These are phyloP conservation scores for Aspergillus felis DNA, from an alignment of 2,329 filamentous ascomycete species.

Conservation along the genomic window DNA sequence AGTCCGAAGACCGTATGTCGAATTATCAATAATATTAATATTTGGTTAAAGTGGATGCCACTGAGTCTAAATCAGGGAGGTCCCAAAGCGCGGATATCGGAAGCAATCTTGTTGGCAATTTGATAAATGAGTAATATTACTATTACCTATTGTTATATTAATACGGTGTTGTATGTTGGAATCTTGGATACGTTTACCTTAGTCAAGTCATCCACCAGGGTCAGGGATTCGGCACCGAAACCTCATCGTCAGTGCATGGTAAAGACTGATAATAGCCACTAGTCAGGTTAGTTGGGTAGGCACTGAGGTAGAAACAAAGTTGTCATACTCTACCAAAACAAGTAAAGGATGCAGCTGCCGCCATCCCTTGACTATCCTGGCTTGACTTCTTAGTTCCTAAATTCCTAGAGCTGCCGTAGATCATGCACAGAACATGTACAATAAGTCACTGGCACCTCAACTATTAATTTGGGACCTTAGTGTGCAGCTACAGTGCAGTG, in stretches of 20 bases:
- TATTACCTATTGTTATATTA: not conserved
- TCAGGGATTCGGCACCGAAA: not conserved
- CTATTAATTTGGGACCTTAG: not conserved
- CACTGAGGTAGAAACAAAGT: not conserved
- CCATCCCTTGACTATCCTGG: not conserved
- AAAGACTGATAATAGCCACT: not conserved
- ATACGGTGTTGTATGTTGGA: not conserved
- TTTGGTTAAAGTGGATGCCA: not conserved
- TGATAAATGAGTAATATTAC: not conserved
- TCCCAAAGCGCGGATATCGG: not conserved
- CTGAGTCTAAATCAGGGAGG: not conserved
- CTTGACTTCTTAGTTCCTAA: slow-evolving; percentile 1
- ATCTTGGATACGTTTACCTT: not conserved
- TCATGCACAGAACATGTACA: slow-evolving; percentile 36
- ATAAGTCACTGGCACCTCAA: not conserved
- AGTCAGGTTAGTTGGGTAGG: not conserved
- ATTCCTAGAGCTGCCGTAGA: slow-evolving; percentile 32
- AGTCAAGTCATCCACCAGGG: not conserved
- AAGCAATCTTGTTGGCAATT: not conserved
- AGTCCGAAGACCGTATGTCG: not conserved
- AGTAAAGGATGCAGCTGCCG: not conserved
- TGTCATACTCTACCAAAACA: not conserved
- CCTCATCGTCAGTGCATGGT: not conserved
- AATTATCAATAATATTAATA: not conserved
- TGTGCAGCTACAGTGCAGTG: not conserved